A percentile compares a stretch with the other conserved stretches of the same genome.
Conservation (phyloP, 129 eudicot species). For the Calendula officinalis region DNA sequence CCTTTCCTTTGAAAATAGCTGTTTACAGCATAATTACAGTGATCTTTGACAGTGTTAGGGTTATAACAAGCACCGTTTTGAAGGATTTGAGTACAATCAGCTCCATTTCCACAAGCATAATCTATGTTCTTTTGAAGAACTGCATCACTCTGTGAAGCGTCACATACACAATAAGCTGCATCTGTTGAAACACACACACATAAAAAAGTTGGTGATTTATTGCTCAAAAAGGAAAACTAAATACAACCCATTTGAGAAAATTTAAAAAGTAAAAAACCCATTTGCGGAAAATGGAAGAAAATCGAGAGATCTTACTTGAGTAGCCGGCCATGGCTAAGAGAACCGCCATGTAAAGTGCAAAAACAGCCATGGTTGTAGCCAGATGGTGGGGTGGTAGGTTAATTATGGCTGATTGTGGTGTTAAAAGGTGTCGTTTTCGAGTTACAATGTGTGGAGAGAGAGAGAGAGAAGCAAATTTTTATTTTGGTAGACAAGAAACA, state of each 20-base stretch:
- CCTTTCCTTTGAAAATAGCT: slow-evolving; percentile 63
- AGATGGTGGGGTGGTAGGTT: slow-evolving; percentile 29
- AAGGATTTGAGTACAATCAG: slow-evolving; percentile 61
- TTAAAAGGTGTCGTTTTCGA: slow-evolving; percentile 21
- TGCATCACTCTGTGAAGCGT: slow-evolving; percentile 40
- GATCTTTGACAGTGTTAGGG: slow-evolving; percentile 77
- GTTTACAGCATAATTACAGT: slow-evolving; percentile 82
- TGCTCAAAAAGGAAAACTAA: background rate
- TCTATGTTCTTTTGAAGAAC: slow-evolving; percentile 71
- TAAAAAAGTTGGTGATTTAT: background rate
- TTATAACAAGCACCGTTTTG: slow-evolving; percentile 65
- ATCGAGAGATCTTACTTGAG: slow-evolving; percentile 49
- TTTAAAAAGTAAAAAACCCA: background rate
- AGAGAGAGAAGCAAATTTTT: background rate
- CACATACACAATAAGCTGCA: slow-evolving; percentile 75
- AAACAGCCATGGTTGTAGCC: slow-evolving; percentile 61
- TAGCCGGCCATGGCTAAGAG: slow-evolving; percentile 50
- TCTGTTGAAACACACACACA: slow-evolving; percentile 29
- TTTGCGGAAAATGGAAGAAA: background rate
- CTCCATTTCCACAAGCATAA: slow-evolving; percentile 89
- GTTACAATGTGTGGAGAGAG: slow-evolving; percentile 16
- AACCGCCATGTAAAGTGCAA: slow-evolving; percentile 40
- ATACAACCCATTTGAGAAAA: slow-evolving; percentile 19
- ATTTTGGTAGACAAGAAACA: background rate
- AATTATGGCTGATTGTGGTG: slow-evolving; percentile 21